phyloP scores from a whole-genome alignment of 176 grass and related monocot species.

The Zoysia pacifica region DNA sequence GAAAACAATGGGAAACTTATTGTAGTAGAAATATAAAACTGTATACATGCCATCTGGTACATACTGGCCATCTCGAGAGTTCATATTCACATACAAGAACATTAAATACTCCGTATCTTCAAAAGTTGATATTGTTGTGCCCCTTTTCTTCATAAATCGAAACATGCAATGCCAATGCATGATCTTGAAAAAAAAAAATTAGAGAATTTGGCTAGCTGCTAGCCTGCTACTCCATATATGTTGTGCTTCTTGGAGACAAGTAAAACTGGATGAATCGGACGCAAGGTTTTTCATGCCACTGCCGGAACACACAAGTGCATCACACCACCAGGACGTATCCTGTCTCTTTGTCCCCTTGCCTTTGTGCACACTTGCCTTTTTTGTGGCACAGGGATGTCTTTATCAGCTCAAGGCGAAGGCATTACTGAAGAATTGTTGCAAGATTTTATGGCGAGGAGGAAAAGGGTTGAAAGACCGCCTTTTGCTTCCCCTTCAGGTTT shows the following conservation, averaged over 20 bases:
- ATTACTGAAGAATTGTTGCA: constrained; percentile 21
- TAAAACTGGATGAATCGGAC: constrained; percentile 29
- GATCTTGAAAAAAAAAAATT: no score
- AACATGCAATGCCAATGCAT: no score
- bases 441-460: constrained; percentile 34
- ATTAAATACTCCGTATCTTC: no score
- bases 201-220: neutral
- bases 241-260: constrained; percentile 35
- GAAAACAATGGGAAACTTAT: no score
- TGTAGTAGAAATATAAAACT: no score
- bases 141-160: no score
- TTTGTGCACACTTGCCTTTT: constrained; percentile 36
- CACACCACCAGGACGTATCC: constrained; percentile 46
- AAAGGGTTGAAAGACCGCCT: constrained; percentile 7
- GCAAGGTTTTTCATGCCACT: constrained; percentile 38
- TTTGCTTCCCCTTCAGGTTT: constrained; percentile 22
- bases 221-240: neutral
- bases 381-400: constrained; percentile 33
- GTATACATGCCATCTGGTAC: no score
- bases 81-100: no score
- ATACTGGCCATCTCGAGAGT: no score
- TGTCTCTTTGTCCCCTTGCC: constrained; percentile 48
- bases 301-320: constrained; percentile 51
- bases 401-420: constrained; percentile 39
- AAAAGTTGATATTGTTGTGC: no score